phyloP scores from a whole-genome alignment of 108 stramenopile species.

The Hondaea fermentalgiana region DNA sequence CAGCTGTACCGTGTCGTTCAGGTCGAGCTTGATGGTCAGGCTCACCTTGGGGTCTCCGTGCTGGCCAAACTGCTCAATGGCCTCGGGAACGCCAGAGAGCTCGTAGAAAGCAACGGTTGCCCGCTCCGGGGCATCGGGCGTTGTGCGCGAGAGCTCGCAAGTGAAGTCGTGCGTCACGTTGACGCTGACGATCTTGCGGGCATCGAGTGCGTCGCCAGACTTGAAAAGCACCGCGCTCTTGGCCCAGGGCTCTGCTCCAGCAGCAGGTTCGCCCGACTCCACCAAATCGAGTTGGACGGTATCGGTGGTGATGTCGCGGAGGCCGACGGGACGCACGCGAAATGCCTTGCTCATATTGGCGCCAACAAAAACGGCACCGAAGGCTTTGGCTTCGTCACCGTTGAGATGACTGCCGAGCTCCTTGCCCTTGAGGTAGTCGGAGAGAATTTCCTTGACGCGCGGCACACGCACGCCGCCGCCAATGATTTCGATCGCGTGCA shows the following conservation, averaged over 20 bases:
- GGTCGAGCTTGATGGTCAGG: conserved; percentile 78
- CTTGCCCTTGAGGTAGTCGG: conserved; percentile 10
- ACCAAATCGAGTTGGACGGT: conserved; percentile 63
- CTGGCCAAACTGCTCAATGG: conserved; percentile 85
- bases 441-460: conserved; percentile 68
- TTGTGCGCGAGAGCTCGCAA: conserved; percentile 52
- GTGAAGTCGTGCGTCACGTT: conserved; percentile 78
- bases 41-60: conserved; percentile 81
- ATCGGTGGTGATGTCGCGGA: conserved; percentile 80
- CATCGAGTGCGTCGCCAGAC: conserved; percentile 60
- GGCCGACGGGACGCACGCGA: conserved; percentile 88
- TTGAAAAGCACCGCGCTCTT: conserved; percentile 86
- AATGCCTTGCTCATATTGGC: conserved; percentile 93
- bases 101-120: conserved; percentile 67
- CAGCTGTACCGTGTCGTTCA: conserved; percentile 71
- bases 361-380: conserved; percentile 95
- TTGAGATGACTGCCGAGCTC: conserved; percentile 91
- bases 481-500: conserved; percentile 87
- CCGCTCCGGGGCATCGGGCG: conserved; percentile 60
- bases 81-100: conserved; percentile 74
- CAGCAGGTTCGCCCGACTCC: conserved; percentile 32
- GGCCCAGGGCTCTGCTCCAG: conserved; percentile 50
- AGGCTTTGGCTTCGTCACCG: conserved; percentile 94
- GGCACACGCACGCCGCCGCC: conserved; percentile 98
- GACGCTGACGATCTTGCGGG: conserved; percentile 90